Conservation (phyloP, 1,284 basidiomycete genomes). For the Puccinia triticina region DNA sequence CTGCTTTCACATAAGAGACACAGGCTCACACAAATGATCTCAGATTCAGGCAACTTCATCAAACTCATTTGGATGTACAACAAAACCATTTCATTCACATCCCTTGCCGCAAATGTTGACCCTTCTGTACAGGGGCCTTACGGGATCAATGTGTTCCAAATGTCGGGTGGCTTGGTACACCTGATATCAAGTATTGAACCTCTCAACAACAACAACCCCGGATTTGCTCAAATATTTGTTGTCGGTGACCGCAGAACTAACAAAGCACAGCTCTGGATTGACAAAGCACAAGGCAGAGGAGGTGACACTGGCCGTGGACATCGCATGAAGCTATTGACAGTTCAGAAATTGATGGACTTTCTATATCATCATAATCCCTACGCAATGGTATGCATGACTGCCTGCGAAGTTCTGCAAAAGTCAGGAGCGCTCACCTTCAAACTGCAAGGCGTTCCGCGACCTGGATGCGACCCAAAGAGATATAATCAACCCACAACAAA, state of each 20-base stretch:
- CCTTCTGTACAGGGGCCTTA: neutral
- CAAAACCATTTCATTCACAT: neutral
- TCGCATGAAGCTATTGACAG: too few relatives aligned
- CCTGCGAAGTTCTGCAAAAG: neutral
- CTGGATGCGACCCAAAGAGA: neutral
- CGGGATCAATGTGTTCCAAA: neutral
- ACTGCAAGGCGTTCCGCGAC: too few relatives aligned
- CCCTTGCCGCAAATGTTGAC: neutral
- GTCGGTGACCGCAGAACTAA: neutral
- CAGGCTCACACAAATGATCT: too few relatives aligned
- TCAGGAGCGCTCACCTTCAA: neutral
- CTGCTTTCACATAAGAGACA: too few relatives aligned
- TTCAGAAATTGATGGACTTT: neutral
- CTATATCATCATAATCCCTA: constrained; percentile 13
- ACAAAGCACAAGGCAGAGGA: neutral
- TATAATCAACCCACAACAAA: neutral
- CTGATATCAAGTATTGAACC: neutral
- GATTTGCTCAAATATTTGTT: constrained; percentile 31
- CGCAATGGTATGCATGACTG: neutral
- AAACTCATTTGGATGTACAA: neutral
- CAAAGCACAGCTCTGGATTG: neutral
- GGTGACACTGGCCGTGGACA: too few relatives aligned
- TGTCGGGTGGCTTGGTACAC: neutral
- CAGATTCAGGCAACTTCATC: neutral
- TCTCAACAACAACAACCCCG: neutral